Evolutionary conservation across 768 basidiomycete genomes (phyloP).

Genomic region (button mushroom (Agaricus bisporus)): DNA sequence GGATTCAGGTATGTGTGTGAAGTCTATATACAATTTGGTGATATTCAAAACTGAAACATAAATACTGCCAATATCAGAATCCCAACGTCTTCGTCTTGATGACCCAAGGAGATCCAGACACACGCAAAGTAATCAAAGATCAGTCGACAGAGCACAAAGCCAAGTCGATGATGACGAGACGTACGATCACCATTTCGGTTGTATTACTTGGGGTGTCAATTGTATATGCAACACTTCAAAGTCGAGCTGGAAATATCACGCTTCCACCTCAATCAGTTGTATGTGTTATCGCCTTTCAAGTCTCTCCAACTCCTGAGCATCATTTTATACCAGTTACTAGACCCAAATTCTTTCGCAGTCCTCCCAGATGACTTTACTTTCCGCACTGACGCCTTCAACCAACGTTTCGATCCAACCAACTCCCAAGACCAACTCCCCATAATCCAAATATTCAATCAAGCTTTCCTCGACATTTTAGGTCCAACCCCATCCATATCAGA

Average conservation of each 20-base stretch:
- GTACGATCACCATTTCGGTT: not conserved
- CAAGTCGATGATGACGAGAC: not conserved
- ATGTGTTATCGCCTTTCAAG: slow-evolving; percentile 4
- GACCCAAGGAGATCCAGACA: not conserved
- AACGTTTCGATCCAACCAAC: slow-evolving; percentile 57
- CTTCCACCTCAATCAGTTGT: slow-evolving; percentile 27
- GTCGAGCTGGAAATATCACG: not conserved
- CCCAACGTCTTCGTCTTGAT: not conserved
- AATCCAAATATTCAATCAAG: slow-evolving; percentile 43
- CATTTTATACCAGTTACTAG: slow-evolving; percentile 33
- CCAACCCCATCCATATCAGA: slow-evolving; percentile 46
- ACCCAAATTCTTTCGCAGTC: slow-evolving; percentile 49
- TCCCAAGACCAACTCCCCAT: slow-evolving; percentile 38
- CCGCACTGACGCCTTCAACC: slow-evolving; percentile 29
- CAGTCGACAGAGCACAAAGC: not conserved
- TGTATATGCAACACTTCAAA: not conserved
- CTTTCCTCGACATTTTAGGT: slow-evolving; percentile 59
- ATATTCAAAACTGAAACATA: too few relatives aligned
- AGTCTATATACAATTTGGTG: not conserved
- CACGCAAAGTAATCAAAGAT: not conserved
- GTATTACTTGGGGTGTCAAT: not conserved
- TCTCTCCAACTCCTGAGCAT: not conserved
- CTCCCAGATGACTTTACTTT: slow-evolving; percentile 37
- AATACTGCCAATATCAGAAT: not conserved
- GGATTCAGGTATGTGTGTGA: not conserved